Conservation (phyloP, 192 early-diverging fungal species). For the Gonapodya prolifera region DNA sequence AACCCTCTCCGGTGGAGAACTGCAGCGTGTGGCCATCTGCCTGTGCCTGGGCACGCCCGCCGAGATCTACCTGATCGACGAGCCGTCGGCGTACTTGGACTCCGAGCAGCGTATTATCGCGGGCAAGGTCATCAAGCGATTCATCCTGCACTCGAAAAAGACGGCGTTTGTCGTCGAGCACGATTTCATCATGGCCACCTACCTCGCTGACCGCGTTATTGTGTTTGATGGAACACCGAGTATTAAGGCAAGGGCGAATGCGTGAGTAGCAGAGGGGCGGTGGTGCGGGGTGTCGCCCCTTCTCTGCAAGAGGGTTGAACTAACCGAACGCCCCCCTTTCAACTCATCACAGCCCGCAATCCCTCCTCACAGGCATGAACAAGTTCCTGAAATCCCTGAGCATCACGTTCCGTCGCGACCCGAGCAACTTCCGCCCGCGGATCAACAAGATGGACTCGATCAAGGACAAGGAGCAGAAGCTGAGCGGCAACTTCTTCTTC, state of each 20-base stretch:
- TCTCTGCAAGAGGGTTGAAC: no score
- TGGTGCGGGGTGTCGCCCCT: not conserved
- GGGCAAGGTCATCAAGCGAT: slow-evolving; percentile 95
- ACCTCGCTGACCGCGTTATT: slow-evolving; percentile 91
- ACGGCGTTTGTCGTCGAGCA: slow-evolving; percentile 59
- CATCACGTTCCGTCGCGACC: slow-evolving; percentile 96
- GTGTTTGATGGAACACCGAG: slow-evolving; percentile 90
- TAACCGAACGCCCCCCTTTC: slow-evolving; percentile 4
- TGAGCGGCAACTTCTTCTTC: slow-evolving; percentile 24
- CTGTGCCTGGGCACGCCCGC: slow-evolving; percentile 78
- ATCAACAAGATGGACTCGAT: slow-evolving; percentile 94
- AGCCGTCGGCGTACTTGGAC: slow-evolving; percentile 95
- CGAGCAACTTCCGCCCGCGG: slow-evolving; percentile 90
- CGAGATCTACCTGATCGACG: slow-evolving; percentile 95
- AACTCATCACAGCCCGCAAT: slow-evolving; percentile 49
- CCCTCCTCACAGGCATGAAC: slow-evolving; percentile 91
- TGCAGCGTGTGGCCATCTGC: slow-evolving; percentile 96
- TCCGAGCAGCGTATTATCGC: slow-evolving; percentile 99
- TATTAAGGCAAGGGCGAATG: slow-evolving; percentile 61
- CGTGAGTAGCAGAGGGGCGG: slow-evolving; percentile 22
- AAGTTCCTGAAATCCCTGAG: slow-evolving; percentile 80
- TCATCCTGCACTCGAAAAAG: slow-evolving; percentile 90
- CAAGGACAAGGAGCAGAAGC: slow-evolving; percentile 95
- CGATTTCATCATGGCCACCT: slow-evolving; percentile 58
- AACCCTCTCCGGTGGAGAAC: slow-evolving; percentile 89